These are phyloP conservation scores for Globisporangium orthogonon DNA, from an alignment of 352 stramenopile genomes.

Conservation along the genomic window DNA sequence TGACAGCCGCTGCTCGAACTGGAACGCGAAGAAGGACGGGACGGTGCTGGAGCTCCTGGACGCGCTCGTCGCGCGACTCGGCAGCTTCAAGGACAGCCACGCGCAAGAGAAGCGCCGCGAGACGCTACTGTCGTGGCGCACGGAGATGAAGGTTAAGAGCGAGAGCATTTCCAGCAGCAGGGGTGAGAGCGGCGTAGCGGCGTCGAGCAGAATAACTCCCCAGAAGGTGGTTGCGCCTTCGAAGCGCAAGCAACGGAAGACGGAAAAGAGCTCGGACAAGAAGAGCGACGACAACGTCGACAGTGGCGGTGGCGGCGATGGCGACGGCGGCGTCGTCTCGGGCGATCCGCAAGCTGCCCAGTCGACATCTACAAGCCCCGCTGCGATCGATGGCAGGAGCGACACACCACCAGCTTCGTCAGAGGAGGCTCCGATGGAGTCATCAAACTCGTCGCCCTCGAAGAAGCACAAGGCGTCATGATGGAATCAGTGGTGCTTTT, in stretches of 20 bases:
- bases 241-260: neutral
- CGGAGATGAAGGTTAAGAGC: constrained; percentile 8
- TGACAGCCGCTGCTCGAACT: constrained; percentile 12
- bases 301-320: neutral
- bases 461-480: no score
- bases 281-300: no score
- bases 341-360: no score
- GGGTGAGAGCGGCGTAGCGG: neutral
- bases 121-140: constrained; percentile 9
- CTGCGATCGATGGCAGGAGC: no score
- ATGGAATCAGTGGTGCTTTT: no score
- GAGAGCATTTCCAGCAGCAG: neutral
- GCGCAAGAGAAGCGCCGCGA: constrained; percentile 13
- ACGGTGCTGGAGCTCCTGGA: constrained; percentile 11
- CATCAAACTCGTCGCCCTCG: no score
- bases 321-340: constrained; percentile 1
- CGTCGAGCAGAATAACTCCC: neutral
- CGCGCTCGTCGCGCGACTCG: constrained; percentile 4
- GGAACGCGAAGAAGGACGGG: constrained; percentile 7
- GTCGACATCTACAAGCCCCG: no score
- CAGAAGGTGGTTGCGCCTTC: neutral
- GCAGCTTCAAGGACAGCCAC: constrained; percentile 12
- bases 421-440: no score
- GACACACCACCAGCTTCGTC: no score
- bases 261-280: no score